These are phyloP conservation scores for Aureobasidium uvarum DNA, from an alignment of 2,329 filamentous ascomycete genomes.

Conservation along the genomic window DNA sequence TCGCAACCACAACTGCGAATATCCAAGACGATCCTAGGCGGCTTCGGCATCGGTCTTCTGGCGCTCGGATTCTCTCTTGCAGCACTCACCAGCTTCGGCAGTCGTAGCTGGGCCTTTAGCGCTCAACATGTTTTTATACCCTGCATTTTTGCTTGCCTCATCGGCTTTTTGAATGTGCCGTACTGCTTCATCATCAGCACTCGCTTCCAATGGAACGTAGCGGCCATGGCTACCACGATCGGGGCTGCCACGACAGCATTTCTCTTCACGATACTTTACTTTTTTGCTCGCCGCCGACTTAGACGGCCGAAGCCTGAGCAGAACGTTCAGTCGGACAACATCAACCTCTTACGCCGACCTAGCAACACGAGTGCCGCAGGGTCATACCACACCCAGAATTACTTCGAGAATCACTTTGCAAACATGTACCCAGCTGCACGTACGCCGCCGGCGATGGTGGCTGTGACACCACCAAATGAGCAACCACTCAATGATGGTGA, in stretches of 20 bases:
- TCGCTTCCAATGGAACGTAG: constrained; percentile 45
- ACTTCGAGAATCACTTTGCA: constrained; percentile 47
- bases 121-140: constrained; percentile 51
- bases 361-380: constrained; percentile 24
- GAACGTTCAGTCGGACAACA: constrained; percentile 33
- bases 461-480: constrained; percentile 32
- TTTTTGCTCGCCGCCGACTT: constrained; percentile 42
- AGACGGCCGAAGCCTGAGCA: constrained; percentile 30
- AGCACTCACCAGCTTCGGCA: constrained; percentile 48
- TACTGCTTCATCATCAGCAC: constrained; percentile 49
- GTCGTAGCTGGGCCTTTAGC: constrained; percentile 47
- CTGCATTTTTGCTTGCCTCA: constrained; percentile 44
- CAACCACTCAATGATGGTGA: constrained; percentile 49
- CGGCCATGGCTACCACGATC: constrained; percentile 46
- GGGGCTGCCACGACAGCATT: constrained; percentile 44
- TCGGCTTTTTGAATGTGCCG: constrained; percentile 50
- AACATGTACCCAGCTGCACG: constrained; percentile 48
- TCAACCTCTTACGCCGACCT: constrained; percentile 26
- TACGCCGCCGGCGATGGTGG: constrained; percentile 29
- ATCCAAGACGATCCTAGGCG: constrained; percentile 43
- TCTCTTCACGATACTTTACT: constrained; percentile 45
- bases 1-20: constrained; percentile 39
- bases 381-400: constrained; percentile 40
- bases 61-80: constrained; percentile 51
- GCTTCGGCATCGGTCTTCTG: constrained; percentile 50